phyloP scores from a whole-genome alignment of 768 basidiomycete genomes.

The Lyophyllum atratum region DNA sequence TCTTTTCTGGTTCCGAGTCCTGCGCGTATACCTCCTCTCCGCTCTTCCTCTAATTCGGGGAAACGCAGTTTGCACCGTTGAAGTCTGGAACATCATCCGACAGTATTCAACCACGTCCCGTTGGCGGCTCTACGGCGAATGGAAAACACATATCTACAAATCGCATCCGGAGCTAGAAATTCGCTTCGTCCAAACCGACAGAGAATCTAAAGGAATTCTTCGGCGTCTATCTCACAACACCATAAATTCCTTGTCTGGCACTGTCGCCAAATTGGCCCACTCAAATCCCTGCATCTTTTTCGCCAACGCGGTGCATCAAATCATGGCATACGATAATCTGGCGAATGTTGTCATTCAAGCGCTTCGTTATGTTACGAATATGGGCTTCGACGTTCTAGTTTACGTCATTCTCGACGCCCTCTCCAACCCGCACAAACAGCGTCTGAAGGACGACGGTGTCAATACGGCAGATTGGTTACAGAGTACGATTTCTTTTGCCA shows the following conservation, averaged over 20 bases:
- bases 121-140: slow-evolving; percentile 95
- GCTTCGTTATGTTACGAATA: slow-evolving; percentile 83
- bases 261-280: slow-evolving; percentile 91
- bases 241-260: slow-evolving; percentile 80
- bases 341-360: slow-evolving; percentile 89
- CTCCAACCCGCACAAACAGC: slow-evolving; percentile 76
- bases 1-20: slow-evolving; percentile 82
- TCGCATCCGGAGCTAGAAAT: slow-evolving; percentile 80
- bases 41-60: slow-evolving; percentile 82
- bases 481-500: slow-evolving; percentile 58
- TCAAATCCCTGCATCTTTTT: slow-evolving; percentile 94
- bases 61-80: slow-evolving; percentile 87
- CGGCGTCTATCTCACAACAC: slow-evolving; percentile 85
- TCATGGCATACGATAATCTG: slow-evolving; percentile 95
- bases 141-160: slow-evolving; percentile 75
- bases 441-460: slow-evolving; percentile 91
- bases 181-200: slow-evolving; percentile 79
- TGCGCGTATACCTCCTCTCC: slow-evolving; percentile 83
- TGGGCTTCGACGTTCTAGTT: slow-evolving; percentile 93
- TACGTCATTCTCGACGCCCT: slow-evolving; percentile 87
- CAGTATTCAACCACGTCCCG: slow-evolving; percentile 78
- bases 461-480: slow-evolving; percentile 91
- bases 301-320: slow-evolving; percentile 85
- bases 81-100: slow-evolving; percentile 89
- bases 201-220: slow-evolving; percentile 87